Percentiles rank a stretch among this genome's conserved stretches.
phyloP scores from a whole-genome alignment of 2,329 filamentous ascomycete species.

The Aaosphaeria pasadenensis region DNA sequence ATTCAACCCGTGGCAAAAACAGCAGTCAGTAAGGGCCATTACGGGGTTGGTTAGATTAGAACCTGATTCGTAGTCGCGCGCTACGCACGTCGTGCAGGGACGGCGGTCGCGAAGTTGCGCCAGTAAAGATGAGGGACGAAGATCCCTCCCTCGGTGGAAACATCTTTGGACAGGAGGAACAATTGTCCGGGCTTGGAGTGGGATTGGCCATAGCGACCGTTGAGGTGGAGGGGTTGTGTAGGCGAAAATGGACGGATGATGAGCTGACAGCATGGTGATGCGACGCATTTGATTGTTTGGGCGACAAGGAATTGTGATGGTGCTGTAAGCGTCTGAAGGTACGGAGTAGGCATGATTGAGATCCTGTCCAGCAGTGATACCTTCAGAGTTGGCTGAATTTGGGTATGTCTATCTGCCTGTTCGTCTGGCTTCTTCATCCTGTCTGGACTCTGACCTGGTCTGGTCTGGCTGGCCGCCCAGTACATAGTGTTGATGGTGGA shows the following conservation, averaged over 20 bases:
- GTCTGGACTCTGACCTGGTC: background rate
- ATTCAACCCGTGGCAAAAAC: too few relatives aligned
- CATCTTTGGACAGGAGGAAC: constrained; percentile 4
- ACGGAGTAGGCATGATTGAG: too few relatives aligned
- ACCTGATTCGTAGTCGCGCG: too few relatives aligned
- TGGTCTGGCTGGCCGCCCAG: background rate
- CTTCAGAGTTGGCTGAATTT: too few relatives aligned
- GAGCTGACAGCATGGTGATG: background rate
- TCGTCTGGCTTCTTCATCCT: background rate
- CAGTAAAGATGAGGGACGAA: too few relatives aligned
- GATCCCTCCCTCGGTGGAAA: background rate
- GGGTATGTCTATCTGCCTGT: background rate
- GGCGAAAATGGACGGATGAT: constrained; percentile 6
- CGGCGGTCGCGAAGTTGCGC: too few relatives aligned
- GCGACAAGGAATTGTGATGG: constrained; percentile 11
- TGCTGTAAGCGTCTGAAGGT: background rate
- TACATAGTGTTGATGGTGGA: too few relatives aligned
- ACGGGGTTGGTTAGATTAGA: too few relatives aligned
- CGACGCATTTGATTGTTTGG: constrained; percentile 5
- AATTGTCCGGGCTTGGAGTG: constrained; percentile 11
- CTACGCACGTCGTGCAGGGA: too few relatives aligned
- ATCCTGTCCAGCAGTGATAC: too few relatives aligned
- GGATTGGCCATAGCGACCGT: constrained; percentile 19
- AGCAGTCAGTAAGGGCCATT: too few relatives aligned
- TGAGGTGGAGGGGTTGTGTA: constrained; percentile 10